Conservation (phyloP, 768 basidiomycete species). For the Omphalotus guepiniiformis region DNA sequence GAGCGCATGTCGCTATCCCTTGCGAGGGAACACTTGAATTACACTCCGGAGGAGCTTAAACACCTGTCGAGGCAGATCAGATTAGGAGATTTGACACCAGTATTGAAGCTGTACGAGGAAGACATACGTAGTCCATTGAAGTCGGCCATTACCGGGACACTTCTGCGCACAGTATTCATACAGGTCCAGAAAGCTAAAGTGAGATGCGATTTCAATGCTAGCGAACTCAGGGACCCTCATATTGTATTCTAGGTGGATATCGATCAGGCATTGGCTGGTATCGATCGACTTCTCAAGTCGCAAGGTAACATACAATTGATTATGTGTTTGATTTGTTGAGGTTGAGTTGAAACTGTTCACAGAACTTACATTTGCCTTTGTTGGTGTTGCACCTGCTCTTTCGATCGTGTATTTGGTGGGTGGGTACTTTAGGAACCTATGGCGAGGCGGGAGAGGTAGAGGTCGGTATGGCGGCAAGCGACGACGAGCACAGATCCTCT, state of each 20-base stretch:
- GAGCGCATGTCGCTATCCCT: constrained; percentile 90
- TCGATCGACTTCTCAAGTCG: constrained; percentile 90
- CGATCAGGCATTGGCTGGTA: constrained; percentile 83
- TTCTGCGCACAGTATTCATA: constrained; percentile 82
- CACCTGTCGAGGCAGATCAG: constrained; percentile 62
- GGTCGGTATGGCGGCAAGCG: constrained; percentile 56
- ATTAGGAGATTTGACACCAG: constrained; percentile 80
- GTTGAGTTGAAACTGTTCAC: too few species aligned
- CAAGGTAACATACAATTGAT: constrained; percentile 37
- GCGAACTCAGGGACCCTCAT: too few species aligned
- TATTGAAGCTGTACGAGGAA: constrained; percentile 84
- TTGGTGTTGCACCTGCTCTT: constrained; percentile 89
- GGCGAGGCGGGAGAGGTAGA: constrained; percentile 43
- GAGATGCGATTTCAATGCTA: constrained; percentile 2
- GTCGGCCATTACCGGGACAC: constrained; percentile 73
- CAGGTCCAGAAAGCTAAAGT: constrained; percentile 97
- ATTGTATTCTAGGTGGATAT: constrained; percentile 68
- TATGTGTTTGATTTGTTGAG: too few species aligned
- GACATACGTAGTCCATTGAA: constrained; percentile 87
- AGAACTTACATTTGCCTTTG: constrained; percentile 93
- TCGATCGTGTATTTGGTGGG: constrained; percentile 69
- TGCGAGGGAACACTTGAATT: constrained; percentile 74
- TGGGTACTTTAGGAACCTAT: constrained; percentile 48
- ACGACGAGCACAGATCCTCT: constrained; percentile 56
- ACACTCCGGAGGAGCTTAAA: constrained; percentile 59